Conservation (phyloP, 805 yeast species). For the Pichia sporocuriosa region DNA sequence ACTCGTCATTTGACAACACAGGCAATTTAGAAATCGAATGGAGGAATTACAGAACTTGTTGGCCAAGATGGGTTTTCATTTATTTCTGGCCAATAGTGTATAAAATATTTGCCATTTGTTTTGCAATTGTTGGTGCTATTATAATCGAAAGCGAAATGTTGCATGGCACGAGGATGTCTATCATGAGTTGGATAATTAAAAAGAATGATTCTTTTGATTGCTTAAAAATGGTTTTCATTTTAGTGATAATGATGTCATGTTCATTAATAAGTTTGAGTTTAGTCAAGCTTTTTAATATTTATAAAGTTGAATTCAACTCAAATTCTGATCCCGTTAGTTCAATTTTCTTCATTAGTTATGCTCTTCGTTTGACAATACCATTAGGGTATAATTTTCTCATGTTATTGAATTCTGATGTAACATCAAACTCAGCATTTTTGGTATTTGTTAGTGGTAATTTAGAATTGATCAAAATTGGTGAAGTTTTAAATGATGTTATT, state of each 20-base stretch:
- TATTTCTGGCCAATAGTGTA: conserved; percentile 36
- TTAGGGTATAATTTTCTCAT: conserved; percentile 73
- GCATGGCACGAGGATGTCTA: conserved; percentile 60
- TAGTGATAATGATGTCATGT: conserved; percentile 63
- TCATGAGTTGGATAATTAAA: conserved; percentile 43
- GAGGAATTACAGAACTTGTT: conserved; percentile 2
- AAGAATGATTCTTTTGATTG: conserved; percentile 34
- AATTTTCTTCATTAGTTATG: conserved; percentile 71
- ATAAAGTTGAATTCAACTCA: conserved; percentile 59
- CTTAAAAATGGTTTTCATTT: conserved; percentile 26
- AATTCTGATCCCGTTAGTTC: conserved; percentile 70
- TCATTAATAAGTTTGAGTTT: conserved; percentile 61
- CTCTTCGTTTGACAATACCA: conserved; percentile 77
- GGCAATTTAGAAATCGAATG: conserved; percentile 5
- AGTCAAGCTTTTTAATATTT: conserved; percentile 65
- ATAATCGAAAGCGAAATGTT: conserved; percentile 69
- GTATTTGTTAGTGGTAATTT: conserved; percentile 70
- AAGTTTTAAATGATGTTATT: conserved; percentile 62
- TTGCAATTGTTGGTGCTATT: conserved; percentile 41
- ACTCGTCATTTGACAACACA: background rate
- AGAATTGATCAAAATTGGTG: conserved; percentile 68
- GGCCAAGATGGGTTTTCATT: conserved; percentile 2
- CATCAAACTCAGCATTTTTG: conserved; percentile 47
- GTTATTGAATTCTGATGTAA: conserved; percentile 37
- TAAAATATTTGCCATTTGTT: conserved; percentile 35